Evolutionary conservation across 2,329 filamentous ascomycete species (phyloP).

Genomic region (Penicillium sp.): DNA sequence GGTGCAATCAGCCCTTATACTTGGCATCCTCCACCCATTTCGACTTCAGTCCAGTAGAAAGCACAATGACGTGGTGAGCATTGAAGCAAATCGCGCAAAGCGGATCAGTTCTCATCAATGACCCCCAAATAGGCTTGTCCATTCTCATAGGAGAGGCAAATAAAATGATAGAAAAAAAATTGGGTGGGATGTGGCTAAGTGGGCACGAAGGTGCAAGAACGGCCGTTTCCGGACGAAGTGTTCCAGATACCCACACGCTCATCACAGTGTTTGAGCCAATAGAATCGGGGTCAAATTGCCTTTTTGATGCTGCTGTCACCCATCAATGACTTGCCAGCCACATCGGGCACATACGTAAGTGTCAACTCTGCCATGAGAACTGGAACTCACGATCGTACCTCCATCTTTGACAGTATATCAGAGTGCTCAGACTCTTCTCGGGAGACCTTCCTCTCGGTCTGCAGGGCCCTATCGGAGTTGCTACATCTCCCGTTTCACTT

Average conservation of each 20-base stretch:
- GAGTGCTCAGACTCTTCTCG: constrained; percentile 5
- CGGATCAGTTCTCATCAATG: background rate
- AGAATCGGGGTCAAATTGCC: background rate
- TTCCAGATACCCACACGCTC: constrained; percentile 5
- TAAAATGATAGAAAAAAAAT: background rate
- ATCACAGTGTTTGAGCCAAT: constrained; percentile 4
- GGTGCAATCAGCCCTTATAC: constrained; percentile 5
- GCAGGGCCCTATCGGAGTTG: background rate
- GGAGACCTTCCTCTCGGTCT: constrained; percentile 3
- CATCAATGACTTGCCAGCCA: constrained; percentile 2
- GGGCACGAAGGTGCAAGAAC: constrained; percentile 7
- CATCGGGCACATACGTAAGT: background rate
- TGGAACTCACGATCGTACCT: background rate
- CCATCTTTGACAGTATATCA: background rate
- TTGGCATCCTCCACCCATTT: constrained; percentile 6
- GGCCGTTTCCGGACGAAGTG: constrained; percentile 11
- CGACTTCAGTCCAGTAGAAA: constrained; percentile 1
- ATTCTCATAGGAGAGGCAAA: constrained; percentile 1
- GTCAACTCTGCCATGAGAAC: background rate
- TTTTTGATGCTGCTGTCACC: constrained; percentile 10
- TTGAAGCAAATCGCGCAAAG: constrained; percentile 9
- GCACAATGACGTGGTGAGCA: constrained; percentile 10
- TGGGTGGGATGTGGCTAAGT: background rate
- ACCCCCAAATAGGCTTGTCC: background rate
- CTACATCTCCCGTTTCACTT: background rate